Evolutionary conservation across 441 rosid genomes (phyloP).

Genomic region (Mallotus japonicus): DNA sequence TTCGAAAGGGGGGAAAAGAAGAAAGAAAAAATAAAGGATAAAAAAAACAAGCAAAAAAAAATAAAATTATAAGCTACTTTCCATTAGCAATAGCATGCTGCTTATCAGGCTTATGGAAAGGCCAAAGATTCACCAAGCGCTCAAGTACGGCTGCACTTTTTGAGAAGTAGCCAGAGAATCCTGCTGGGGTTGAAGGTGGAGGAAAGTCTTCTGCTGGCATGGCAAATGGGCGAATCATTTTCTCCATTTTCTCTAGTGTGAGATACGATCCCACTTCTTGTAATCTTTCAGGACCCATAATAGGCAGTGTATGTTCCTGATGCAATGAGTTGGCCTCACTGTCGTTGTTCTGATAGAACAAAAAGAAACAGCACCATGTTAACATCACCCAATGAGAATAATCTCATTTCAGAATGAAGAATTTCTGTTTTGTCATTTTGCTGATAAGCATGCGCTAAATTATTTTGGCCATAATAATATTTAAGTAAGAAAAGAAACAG

Average conservation of each 20-base stretch:
- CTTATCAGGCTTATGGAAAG: constrained; percentile 81
- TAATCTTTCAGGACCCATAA: constrained; percentile 99
- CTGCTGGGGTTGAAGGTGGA: constrained; percentile 85
- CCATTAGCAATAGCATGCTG: constrained; percentile 57
- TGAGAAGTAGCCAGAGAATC: constrained; percentile 95
- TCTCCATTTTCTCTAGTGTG: constrained; percentile 88
- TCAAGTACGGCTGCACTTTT: constrained; percentile 96
- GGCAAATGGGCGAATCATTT: constrained; percentile 88
- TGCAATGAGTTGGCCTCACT: constrained; percentile 77
- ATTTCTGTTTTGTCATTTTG: not conserved
- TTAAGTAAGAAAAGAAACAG: not conserved
- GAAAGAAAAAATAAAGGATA: not conserved
- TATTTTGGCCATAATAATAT: not conserved
- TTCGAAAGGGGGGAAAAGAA: no score
- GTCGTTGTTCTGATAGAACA: constrained; percentile 57
- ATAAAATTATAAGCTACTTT: constrained; percentile 39
- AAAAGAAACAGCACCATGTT: not conserved
- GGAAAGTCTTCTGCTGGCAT: constrained; percentile 99
- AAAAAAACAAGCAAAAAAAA: not conserved
- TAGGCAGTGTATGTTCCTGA: constrained; percentile 96
- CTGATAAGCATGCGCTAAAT: not conserved
- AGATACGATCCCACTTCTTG: constrained; percentile 92
- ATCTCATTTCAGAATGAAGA: not conserved
- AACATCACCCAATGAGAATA: constrained; percentile 8
- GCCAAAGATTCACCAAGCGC: constrained; percentile 97